phyloP scores from a whole-genome alignment of 75 land plant genomes.

The Selaginella moellendorffii region DNA sequence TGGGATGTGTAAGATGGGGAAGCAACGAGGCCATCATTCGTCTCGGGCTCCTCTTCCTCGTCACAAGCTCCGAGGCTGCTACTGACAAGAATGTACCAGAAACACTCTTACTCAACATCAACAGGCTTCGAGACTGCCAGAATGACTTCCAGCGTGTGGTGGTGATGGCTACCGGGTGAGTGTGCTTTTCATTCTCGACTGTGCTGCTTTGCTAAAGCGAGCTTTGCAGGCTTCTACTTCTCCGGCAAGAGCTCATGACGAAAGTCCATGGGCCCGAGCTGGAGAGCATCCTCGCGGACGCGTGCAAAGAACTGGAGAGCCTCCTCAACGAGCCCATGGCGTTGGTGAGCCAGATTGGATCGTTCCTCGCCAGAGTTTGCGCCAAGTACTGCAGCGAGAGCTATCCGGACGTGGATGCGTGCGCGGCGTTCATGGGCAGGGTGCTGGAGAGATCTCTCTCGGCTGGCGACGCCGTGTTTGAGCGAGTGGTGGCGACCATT shows the following conservation, averaged over 20 bases:
- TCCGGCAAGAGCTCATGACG: constrained; percentile 48
- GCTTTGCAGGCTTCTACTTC: constrained; percentile 46
- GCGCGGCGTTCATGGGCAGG: constrained; percentile 40
- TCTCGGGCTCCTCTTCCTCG: constrained; percentile 63
- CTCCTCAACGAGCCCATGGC: constrained; percentile 14
- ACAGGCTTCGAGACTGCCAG: constrained; percentile 53
- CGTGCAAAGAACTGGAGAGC: constrained; percentile 15
- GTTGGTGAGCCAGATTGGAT: constrained; percentile 22
- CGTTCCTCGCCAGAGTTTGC: constrained; percentile 13
- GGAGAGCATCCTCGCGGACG: constrained; percentile 15
- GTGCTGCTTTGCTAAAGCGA: no score
- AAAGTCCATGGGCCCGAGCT: constrained; percentile 12
- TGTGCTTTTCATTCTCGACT: neutral
- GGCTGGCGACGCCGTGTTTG: constrained; percentile 57
- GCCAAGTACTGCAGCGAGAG: neutral
- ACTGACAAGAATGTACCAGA: constrained; percentile 50
- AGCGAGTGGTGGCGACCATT: constrained; percentile 40
- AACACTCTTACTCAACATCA: constrained; percentile 49
- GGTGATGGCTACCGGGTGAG: constrained; percentile 63
- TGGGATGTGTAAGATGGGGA: constrained; percentile 35
- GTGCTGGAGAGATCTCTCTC: constrained; percentile 54
- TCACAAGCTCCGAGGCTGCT: constrained; percentile 33
- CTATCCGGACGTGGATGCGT: constrained; percentile 20
- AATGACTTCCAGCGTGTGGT: constrained; percentile 57
- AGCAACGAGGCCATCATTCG: constrained; percentile 37